Percentiles rank a stretch among this genome's conserved stretches.
phyloP scores from a whole-genome alignment of 306 rosid genomes.

The Arachis stenosperma region DNA sequence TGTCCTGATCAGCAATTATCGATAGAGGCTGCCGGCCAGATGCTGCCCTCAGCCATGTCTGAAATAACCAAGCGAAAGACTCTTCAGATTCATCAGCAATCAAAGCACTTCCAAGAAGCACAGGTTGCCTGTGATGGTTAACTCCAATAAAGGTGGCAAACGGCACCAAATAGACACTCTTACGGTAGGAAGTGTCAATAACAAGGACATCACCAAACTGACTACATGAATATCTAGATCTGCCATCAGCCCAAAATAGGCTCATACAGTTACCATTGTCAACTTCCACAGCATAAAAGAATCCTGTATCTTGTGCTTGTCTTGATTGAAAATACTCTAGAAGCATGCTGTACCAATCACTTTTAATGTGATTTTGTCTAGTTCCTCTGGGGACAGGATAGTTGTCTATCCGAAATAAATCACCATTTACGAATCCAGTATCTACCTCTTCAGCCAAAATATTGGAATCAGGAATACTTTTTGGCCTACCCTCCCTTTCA shows the following conservation, averaged over 20 bases:
- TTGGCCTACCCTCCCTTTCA: conserved; percentile 51
- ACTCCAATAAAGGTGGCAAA: conserved; percentile 89
- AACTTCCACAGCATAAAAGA: conserved; percentile 84
- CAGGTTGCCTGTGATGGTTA: conserved; percentile 94
- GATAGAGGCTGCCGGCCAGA: conserved; percentile 79
- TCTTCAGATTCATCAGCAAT: conserved; percentile 87
- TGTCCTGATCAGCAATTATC: conserved; percentile 88
- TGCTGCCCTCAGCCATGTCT: conserved; percentile 89
- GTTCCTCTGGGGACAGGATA: conserved; percentile 55
- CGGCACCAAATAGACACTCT: conserved; percentile 74
- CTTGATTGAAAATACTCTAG: conserved; percentile 81
- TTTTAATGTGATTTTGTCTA: conserved; percentile 79
- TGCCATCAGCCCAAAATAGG: conserved; percentile 97
- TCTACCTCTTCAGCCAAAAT: conserved; percentile 65
- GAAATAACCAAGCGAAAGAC: conserved; percentile 91
- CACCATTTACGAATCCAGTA: conserved; percentile 61
- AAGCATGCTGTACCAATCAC: conserved; percentile 80
- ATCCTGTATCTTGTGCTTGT: conserved; percentile 95
- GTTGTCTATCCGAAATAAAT: conserved; percentile 61
- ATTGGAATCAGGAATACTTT: conserved; percentile 57
- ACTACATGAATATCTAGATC: conserved; percentile 89
- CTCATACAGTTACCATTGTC: conserved; percentile 82
- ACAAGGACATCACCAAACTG: conserved; percentile 89
- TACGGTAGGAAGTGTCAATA: conserved; percentile 80
- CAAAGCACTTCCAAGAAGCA: conserved; percentile 94